Conservation (phyloP, 768 basidiomycete species). For the Boletellus ananas region DNA sequence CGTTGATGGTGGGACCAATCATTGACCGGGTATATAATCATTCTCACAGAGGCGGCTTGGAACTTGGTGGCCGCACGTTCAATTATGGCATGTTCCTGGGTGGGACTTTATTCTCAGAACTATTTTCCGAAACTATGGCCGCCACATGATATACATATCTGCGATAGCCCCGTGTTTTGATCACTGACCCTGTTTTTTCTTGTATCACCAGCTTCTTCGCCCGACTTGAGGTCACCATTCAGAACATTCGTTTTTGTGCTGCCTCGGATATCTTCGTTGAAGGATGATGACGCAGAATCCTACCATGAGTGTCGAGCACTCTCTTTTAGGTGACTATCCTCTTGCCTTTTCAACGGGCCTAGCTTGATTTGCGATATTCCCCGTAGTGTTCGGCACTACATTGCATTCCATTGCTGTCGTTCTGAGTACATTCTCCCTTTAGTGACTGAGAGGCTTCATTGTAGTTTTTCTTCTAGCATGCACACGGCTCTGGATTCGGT, state of each 20-base stretch:
- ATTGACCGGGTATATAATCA: neutral
- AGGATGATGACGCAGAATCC: slow-evolving; percentile 3
- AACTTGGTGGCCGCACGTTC: neutral
- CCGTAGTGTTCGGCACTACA: slow-evolving; percentile 8
- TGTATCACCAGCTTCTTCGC: neutral
- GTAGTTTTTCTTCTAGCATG: neutral
- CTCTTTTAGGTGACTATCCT: slow-evolving; percentile 2
- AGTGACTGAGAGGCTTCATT: neutral
- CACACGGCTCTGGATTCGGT: slow-evolving; percentile 8
- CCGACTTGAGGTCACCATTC: neutral
- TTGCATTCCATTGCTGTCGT: slow-evolving; percentile 5
- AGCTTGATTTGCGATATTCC: neutral
- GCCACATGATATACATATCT: neutral
- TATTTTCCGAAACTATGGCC: neutral
- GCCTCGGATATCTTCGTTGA: neutral
- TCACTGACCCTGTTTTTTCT: neutral
- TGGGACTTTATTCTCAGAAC: neutral
- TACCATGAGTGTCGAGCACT: neutral
- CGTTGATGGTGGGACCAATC: neutral
- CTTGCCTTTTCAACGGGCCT: neutral
- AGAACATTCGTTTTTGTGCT: neutral
- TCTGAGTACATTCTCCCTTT: slow-evolving; percentile 4
- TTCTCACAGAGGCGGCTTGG: neutral
- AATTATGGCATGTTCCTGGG: neutral
- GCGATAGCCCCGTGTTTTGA: neutral